Evolutionary conservation across 2,329 filamentous ascomycete species (phyloP).

Genomic region (Xylariaceae sp.): DNA sequence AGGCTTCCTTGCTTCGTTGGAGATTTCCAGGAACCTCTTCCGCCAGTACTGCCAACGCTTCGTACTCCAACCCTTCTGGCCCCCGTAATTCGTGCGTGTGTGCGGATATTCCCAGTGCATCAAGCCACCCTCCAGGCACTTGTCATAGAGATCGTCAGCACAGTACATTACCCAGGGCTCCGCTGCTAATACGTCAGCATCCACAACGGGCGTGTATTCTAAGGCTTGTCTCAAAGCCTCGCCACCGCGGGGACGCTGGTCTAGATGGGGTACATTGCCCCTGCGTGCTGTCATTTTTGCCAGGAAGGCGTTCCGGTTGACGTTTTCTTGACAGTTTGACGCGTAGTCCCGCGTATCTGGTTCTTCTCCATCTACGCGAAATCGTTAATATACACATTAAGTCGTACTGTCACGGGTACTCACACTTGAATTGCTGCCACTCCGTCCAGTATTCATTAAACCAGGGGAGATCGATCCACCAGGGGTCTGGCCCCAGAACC

Average conservation of each 20-base stretch:
- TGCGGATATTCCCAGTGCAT: slow-evolving; percentile 17
- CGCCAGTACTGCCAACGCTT: slow-evolving; percentile 16
- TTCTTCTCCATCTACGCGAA: neutral
- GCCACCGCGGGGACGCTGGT: slow-evolving; percentile 17
- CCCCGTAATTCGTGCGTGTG: slow-evolving; percentile 12
- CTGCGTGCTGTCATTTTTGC: slow-evolving; percentile 12
- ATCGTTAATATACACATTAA: no score
- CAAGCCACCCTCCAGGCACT: slow-evolving; percentile 8
- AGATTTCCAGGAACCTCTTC: slow-evolving; percentile 13
- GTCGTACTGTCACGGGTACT: neutral
- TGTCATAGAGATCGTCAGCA: slow-evolving; percentile 15
- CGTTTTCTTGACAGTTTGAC: slow-evolving; percentile 8
- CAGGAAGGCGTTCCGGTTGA: slow-evolving; percentile 18
- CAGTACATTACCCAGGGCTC: slow-evolving; percentile 15
- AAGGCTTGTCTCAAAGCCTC: slow-evolving; percentile 10
- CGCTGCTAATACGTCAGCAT: slow-evolving; percentile 5
- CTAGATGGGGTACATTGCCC: slow-evolving; percentile 6
- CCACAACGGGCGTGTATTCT: slow-evolving; percentile 8
- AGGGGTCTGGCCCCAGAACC: slow-evolving; percentile 13
- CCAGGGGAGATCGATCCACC: slow-evolving; percentile 13
- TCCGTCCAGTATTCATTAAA: slow-evolving; percentile 18
- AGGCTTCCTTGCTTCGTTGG: slow-evolving; percentile 1
- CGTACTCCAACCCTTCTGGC: slow-evolving; percentile 15
- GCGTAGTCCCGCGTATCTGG: neutral
- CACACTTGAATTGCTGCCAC: slow-evolving; percentile 15